Conservation (phyloP, 257 asterid species). For the Lithospermum erythrorhizon region DNA sequence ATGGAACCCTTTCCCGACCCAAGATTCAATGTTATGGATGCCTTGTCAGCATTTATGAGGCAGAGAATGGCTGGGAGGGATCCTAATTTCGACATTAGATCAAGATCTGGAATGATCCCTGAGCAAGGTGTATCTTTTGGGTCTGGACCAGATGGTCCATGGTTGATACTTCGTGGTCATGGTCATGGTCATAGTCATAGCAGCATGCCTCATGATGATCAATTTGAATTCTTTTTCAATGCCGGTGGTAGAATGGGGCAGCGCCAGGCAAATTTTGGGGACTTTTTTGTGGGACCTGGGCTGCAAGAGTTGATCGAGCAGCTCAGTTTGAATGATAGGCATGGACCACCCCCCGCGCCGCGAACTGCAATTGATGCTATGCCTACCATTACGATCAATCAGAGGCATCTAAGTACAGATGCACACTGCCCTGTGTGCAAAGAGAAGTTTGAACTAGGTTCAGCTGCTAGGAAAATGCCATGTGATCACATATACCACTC, state of each 20-base stretch:
- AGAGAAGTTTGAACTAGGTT: constrained; percentile 37
- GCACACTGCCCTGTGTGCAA: constrained; percentile 50
- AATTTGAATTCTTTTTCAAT: constrained; percentile 19
- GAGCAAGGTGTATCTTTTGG: constrained; percentile 28
- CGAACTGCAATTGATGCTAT: constrained; percentile 37
- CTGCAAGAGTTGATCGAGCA: constrained; percentile 31
- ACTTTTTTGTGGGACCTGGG: constrained; percentile 29
- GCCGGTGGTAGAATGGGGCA: constrained; percentile 25
- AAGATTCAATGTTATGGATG: constrained; percentile 46
- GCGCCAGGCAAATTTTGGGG: constrained; percentile 22
- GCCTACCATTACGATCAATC: constrained; percentile 32
- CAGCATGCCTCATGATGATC: constrained; percentile 11
- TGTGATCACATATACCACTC: constrained; percentile 48
- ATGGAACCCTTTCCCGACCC: constrained; percentile 28
- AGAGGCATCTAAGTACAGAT: constrained; percentile 25
- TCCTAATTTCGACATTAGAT: constrained; percentile 48
- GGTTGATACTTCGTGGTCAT: constrained; percentile 38
- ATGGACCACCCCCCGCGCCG: constrained; percentile 44
- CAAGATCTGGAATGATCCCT: constrained; percentile 40
- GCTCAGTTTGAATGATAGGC: constrained; percentile 24
- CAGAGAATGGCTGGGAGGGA: constrained; percentile 71
- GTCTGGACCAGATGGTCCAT: constrained; percentile 24
- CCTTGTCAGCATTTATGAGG: constrained; percentile 58
- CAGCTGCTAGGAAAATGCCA: constrained; percentile 43
- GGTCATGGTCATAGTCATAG: background rate